Base-by-base conservation (phyloP, 2,329 filamentous ascomycete species). In the Pseudopithomyces maydicus region DNA sequence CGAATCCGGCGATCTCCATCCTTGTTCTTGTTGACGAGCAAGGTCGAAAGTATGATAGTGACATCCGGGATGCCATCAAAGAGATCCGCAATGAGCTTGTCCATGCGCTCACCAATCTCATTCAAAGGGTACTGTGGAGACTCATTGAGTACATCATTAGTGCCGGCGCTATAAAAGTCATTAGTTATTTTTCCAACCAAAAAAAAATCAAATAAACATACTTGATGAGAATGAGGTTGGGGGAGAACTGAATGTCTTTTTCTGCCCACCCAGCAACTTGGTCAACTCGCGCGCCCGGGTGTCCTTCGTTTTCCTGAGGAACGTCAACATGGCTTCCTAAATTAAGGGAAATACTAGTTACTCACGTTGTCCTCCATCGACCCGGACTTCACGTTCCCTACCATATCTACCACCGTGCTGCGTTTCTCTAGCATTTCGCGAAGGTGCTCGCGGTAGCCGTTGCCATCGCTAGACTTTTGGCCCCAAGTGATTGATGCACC, bases 401-500 rank as follows among this genome's bases (percentile, higher is more conserved):
- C 54, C 54, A 56, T 56, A 20, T 56, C 44, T n/a, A 56, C 54
- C 44, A 49, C 6, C 49, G 48, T 36, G 22, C 43, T 20, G n/a
- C 32, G 45, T 32, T 48, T 39, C 15, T 51, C 23, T 1, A 56
- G 54, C n/a, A 41, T 19, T 12, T 56, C 44, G n/a, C 38, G 49
- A 3, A 56, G 43, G 26, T 45, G 23, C 29, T 52, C 49, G 19
- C 54, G 49, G 44, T 56, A 56, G 8, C 54, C 54, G 26, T 56
- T 56, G 10, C 43, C 43, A 19, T 56, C 38, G 15, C 19, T 43
- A 19, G 41, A 47, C 23, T 32, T 23, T 20, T 43, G 23, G 2
- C 54, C 54, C 32, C 19, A 49, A 2, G 54, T 52, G n/a, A 56
- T 56, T 26, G 54, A 56, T 17, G 49, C 54, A 19, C 49, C 54